These are phyloP conservation scores for Paracoccidioides brasiliensis DNA, from an alignment of 2,329 filamentous ascomycete species.

Conservation along the genomic window DNA sequence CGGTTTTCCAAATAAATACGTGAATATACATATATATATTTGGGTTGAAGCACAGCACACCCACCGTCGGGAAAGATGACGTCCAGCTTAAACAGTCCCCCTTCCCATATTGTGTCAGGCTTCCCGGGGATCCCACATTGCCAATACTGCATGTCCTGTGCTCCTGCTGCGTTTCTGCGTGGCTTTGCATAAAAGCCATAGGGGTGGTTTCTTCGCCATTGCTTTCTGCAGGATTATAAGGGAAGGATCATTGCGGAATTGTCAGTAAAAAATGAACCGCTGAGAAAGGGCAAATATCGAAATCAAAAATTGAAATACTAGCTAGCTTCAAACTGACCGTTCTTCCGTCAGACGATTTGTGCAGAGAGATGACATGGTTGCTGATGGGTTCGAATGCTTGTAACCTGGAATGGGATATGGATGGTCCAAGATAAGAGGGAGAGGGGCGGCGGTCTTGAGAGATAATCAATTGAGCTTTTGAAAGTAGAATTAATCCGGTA, in stretches of 20 bases:
- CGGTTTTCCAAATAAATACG: neutral
- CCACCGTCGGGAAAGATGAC: conserved; percentile 90
- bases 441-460: no score
- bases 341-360: conserved; percentile 80
- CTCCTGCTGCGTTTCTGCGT: conserved; percentile 60
- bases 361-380: conserved; percentile 52
- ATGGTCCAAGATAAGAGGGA: no score
- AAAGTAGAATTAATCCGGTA: no score
- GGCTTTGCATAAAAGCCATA: conserved; percentile 96
- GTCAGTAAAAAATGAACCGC: conserved; percentile 7
- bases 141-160: conserved; percentile 88
- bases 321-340: conserved; percentile 43
- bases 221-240: conserved; percentile 51
- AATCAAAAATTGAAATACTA: neutral
- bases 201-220: conserved; percentile 93
- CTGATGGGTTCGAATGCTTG: neutral
- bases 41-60: conserved; percentile 39
- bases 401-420: neutral
- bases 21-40: neutral
- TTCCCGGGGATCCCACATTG: conserved; percentile 95
- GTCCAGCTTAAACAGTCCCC: conserved; percentile 89
- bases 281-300: neutral
- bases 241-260: neutral
- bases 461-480: no score
- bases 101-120: conserved; percentile 93